phyloP scores from a whole-genome alignment of 2,329 filamentous ascomycete species.

The Penicillium rolfsii region DNA sequence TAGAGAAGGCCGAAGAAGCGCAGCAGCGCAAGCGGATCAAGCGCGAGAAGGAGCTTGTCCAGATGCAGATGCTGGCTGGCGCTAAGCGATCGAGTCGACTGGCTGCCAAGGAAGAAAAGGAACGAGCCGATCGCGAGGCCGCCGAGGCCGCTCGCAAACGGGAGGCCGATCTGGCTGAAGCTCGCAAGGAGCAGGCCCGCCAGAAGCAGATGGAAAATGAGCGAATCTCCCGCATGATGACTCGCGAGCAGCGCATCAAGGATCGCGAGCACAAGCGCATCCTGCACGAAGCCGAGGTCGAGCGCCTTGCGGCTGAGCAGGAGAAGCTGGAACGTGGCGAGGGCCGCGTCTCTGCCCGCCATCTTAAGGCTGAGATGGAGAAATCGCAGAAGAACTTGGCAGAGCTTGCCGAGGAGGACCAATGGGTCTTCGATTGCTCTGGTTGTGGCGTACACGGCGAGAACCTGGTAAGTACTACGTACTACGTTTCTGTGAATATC shows the following conservation, averaged over 20 bases:
- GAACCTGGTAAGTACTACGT: slow-evolving; percentile 58
- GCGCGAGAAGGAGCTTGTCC: slow-evolving; percentile 79
- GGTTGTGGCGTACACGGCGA: slow-evolving; percentile 87
- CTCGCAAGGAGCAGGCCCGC: slow-evolving; percentile 61
- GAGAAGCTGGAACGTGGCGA: slow-evolving; percentile 60
- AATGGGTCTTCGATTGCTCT: slow-evolving; percentile 92
- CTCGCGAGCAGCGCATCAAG: slow-evolving; percentile 80
- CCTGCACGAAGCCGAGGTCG: slow-evolving; percentile 82
- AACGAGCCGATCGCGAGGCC: slow-evolving; percentile 71
- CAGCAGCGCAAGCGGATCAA: slow-evolving; percentile 72
- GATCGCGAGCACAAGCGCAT: slow-evolving; percentile 83
- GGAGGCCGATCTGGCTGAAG: slow-evolving; percentile 65
- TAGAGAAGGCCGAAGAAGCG: slow-evolving; percentile 73
- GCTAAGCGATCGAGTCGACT: slow-evolving; percentile 93
- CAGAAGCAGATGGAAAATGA: slow-evolving; percentile 71
- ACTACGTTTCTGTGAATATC: not conserved
- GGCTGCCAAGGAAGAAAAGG: slow-evolving; percentile 77
- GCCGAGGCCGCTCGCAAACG: slow-evolving; percentile 71
- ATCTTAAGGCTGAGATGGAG: slow-evolving; percentile 80
- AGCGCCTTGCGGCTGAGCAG: slow-evolving; percentile 75
- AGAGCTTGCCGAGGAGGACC: slow-evolving; percentile 73
- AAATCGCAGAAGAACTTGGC: slow-evolving; percentile 76
- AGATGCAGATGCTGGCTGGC: slow-evolving; percentile 82
- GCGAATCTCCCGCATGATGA: slow-evolving; percentile 77
- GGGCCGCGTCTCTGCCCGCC: slow-evolving; percentile 73